A percentile compares a stretch with the other conserved stretches of the same genome.
Evolutionary conservation across 768 basidiomycete genomes (phyloP).

Genomic region (Clathrus columnatus): DNA sequence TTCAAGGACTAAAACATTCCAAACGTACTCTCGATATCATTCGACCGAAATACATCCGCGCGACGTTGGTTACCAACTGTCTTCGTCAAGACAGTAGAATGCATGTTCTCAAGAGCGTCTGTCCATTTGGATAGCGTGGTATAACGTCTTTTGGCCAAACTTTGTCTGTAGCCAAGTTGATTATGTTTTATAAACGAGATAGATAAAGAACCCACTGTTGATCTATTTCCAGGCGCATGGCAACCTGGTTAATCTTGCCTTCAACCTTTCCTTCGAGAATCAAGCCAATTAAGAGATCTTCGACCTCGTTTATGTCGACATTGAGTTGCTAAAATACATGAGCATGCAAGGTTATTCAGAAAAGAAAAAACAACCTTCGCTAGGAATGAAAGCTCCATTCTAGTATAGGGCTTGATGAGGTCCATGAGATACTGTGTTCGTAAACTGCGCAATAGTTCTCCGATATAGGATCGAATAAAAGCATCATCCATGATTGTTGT

Average conservation of each 20-base stretch:
- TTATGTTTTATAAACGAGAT: not conserved
- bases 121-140: slow-evolving; percentile 76
- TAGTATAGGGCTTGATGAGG: slow-evolving; percentile 94
- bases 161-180: slow-evolving; percentile 50
- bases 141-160: slow-evolving; percentile 81
- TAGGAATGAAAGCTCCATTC: slow-evolving; percentile 87
- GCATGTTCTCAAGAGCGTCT: slow-evolving; percentile 69
- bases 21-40: no score
- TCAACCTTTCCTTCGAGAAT: slow-evolving; percentile 97
- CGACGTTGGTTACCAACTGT: slow-evolving; percentile 24
- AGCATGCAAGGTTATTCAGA: not conserved
- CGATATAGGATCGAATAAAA: slow-evolving; percentile 94
- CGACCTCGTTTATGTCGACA: slow-evolving; percentile 95
- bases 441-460: slow-evolving; percentile 87
- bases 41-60: no score
- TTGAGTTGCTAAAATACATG: slow-evolving; percentile 80
- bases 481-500: slow-evolving; percentile 93
- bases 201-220: slow-evolving; percentile 48
- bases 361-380: slow-evolving; percentile 53
- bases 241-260: slow-evolving; percentile 93
- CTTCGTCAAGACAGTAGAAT: slow-evolving; percentile 64
- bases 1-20: no score
- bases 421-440: slow-evolving; percentile 97
- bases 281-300: slow-evolving; percentile 85
- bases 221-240: slow-evolving; percentile 86